phyloP scores from a whole-genome alignment of 2,329 filamentous ascomycete genomes.

The Hypoxylon sp. region DNA sequence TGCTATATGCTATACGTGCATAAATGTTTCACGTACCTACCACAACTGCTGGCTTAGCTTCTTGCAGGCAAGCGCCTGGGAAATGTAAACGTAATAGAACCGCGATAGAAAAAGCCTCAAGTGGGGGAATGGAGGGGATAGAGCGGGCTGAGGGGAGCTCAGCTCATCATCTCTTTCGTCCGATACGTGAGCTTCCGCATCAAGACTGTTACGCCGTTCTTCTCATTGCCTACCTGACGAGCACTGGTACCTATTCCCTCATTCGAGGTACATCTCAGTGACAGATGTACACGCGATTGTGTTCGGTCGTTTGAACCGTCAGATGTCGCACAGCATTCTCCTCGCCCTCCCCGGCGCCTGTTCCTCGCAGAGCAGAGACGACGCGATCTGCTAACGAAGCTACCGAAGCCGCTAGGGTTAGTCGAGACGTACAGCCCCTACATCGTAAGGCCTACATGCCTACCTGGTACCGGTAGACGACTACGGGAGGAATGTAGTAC shows the following conservation, averaged over 20 bases:
- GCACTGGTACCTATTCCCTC: too few species aligned
- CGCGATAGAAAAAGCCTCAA: constrained; percentile 26
- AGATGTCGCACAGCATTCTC: background rate
- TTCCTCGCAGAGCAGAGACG: background rate
- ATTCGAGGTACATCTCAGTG: too few species aligned
- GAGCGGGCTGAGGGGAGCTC: too few species aligned
- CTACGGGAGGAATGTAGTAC: too few species aligned
- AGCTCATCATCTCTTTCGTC: background rate
- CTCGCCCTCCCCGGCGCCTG: background rate
- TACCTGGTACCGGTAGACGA: too few species aligned
- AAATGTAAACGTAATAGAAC: constrained; percentile 34
- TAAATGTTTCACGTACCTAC: constrained; percentile 2
- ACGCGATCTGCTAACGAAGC: background rate
- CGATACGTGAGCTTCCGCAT: background rate
- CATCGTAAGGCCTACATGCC: too few species aligned
- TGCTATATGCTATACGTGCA: too few species aligned
- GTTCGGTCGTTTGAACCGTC: background rate
- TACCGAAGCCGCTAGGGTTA: background rate
- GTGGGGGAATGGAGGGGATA: too few species aligned
- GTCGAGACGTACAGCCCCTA: background rate
- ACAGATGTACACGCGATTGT: too few species aligned
- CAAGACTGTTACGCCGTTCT: background rate
- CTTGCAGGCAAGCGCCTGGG: too few species aligned
- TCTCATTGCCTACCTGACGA: background rate
- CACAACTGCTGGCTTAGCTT: too few species aligned